Evolutionary conservation across 495 filamentous ascomycete genomes (phyloP), one percentile per base, ranked within the genome.

Genomic region (Sporormia fimetaria): DNA sequence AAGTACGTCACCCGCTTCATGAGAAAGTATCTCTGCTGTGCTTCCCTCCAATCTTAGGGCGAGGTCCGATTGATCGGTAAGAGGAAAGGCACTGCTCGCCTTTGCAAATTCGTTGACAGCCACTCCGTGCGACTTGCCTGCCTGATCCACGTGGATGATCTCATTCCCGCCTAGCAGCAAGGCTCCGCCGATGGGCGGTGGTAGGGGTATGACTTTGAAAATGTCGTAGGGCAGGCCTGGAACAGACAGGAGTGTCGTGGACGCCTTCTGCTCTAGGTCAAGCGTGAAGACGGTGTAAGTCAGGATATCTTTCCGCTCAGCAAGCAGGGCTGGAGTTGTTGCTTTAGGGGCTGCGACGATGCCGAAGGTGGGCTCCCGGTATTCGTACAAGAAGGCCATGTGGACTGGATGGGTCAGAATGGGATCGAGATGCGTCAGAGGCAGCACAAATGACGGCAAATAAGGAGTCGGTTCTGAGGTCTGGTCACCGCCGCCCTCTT

Each of bases 351-450:
- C 80, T 40, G 85, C 92, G 29, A 98, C 63, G 47, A 98, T 85
- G 24, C 90, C 90, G 63, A 99, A 94, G 1, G 90, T 95, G 18
- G 90, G 90, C 62, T 94, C 90, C 44, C 90, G 79, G 60, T 96
- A 99, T 64, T 95, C 88, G 66, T 95, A 74, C 44, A 99, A 69
- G 61, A 99, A 99, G 26, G 83, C 77, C 52, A 99, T 71, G 52
- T 90, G 85, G 58, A 94, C 79, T 28, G 87, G 84, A 62, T 94
- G 80, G 33, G 81, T 72, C 43, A 96, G 70, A 41, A 71, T 76
- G 50, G 87, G 83, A 54, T 99, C 88, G 59, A 99, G 69, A 51
- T 81, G 73, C 37, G 85, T 80, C 57, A 94, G 65, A 35, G 85
- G 78, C 42, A 94, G 67, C 44, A 93, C 85, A 65, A 94, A 95